phyloP scores from a whole-genome alignment of 352 stramenopile genomes.

The Peronospora farinosa region DNA sequence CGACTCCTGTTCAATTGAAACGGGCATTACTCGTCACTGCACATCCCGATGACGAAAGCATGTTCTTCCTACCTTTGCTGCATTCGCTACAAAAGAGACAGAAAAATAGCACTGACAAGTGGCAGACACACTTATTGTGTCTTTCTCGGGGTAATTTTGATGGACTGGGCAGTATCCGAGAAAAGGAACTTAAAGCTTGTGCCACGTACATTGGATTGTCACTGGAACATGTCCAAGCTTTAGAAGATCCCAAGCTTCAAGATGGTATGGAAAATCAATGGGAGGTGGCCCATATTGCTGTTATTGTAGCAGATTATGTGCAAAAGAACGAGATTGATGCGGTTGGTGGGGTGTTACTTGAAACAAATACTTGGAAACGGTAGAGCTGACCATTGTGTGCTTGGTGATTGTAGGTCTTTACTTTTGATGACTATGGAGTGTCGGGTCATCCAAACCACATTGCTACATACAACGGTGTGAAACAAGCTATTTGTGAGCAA shows the following conservation, averaged over 20 bases:
- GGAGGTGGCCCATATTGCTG: conserved; percentile 56
- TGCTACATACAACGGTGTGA: conserved; percentile 55
- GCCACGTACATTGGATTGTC: conserved; percentile 51
- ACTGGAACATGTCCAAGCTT: conserved; percentile 41
- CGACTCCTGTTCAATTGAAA: conserved; percentile 20
- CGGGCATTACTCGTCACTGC: conserved; percentile 84
- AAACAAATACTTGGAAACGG: not conserved
- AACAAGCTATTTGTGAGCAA: conserved; percentile 36
- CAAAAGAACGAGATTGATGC: conserved; percentile 53
- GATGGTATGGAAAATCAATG: conserved; percentile 82
- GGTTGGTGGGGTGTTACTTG: conserved; percentile 29
- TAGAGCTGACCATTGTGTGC: not conserved
- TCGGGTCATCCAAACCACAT: conserved; percentile 93
- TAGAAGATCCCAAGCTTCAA: conserved; percentile 80
- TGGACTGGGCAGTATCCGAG: conserved; percentile 75
- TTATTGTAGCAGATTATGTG: conserved; percentile 49
- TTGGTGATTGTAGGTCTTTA: conserved; percentile 67
- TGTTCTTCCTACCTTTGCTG: conserved; percentile 94
- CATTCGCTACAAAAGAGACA: conserved; percentile 40
- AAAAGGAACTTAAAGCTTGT: conserved; percentile 72
- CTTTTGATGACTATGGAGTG: conserved; percentile 91
- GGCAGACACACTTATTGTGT: conserved; percentile 84
- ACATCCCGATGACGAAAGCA: conserved; percentile 96
- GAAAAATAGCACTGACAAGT: conserved; percentile 19
- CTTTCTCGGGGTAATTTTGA: conserved; percentile 91